These are phyloP conservation scores for Kandelia obovata DNA, from an alignment of 345 rosid species.

Conservation along the genomic window DNA sequence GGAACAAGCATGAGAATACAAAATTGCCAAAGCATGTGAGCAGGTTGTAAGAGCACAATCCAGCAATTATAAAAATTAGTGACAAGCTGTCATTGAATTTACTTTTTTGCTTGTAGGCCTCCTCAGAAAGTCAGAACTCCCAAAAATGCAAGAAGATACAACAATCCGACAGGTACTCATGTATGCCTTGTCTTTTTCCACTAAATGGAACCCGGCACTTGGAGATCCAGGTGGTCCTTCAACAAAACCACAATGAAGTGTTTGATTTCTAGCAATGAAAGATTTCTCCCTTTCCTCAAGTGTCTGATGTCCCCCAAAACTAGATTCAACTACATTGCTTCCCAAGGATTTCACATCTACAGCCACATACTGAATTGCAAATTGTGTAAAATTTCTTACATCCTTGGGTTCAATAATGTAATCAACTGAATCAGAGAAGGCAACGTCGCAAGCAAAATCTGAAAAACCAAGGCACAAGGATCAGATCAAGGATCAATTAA, in stretches of 20 bases:
- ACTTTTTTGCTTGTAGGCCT: slow-evolving; percentile 77
- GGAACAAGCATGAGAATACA: slow-evolving; percentile 27
- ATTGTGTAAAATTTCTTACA: slow-evolving; percentile 44
- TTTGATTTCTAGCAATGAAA: slow-evolving; percentile 58
- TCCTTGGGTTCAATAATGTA: slow-evolving; percentile 47
- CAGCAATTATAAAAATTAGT: neutral
- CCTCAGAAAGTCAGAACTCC: slow-evolving; percentile 88
- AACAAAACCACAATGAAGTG: slow-evolving; percentile 84
- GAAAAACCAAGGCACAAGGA: slow-evolving; percentile 18
- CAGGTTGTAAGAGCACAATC: neutral
- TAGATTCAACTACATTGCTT: slow-evolving; percentile 32
- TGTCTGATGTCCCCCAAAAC: slow-evolving; percentile 86
- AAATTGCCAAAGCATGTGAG: slow-evolving; percentile 8
- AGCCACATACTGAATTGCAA: slow-evolving; percentile 56
- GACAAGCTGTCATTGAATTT: slow-evolving; percentile 6
- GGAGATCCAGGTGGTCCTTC: slow-evolving; percentile 45
- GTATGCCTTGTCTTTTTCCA: slow-evolving; percentile 56
- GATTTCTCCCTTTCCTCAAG: slow-evolving; percentile 71
- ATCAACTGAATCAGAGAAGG: slow-evolving; percentile 48
- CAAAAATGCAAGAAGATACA: slow-evolving; percentile 94
- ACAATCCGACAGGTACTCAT: slow-evolving; percentile 68
- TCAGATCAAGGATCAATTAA: slow-evolving; percentile 1
- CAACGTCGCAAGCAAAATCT: slow-evolving; percentile 73
- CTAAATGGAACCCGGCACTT: slow-evolving; percentile 61
- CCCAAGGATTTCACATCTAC: slow-evolving; percentile 35